phyloP scores from a whole-genome alignment of 345 rosid species.

The Psidium guajava region DNA sequence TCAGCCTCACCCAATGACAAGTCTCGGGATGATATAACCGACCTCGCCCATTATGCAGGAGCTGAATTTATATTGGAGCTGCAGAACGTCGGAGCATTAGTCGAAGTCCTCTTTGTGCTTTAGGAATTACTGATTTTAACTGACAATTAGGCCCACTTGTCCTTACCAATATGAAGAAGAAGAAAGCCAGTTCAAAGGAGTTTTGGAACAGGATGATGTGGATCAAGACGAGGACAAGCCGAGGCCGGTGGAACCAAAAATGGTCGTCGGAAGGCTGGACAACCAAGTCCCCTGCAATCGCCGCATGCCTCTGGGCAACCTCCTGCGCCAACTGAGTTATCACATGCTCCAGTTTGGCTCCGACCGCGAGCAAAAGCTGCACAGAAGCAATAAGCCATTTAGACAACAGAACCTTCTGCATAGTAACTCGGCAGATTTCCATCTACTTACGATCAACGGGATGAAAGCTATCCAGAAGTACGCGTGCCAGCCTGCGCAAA shows the following conservation, averaged over 20 bases:
- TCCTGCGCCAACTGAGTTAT: conserved; percentile 57
- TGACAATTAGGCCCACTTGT: neutral
- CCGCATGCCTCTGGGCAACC: conserved; percentile 63
- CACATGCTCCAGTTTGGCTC: conserved; percentile 69
- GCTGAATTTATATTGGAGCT: conserved; percentile 54
- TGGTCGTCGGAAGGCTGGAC: conserved; percentile 73
- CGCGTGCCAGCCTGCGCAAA: conserved; percentile 63
- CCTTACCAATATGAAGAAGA: conserved; percentile 69
- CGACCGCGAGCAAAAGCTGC: conserved; percentile 70
- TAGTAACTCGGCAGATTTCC: neutral
- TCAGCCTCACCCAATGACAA: conserved; percentile 51
- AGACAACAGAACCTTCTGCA: neutral
- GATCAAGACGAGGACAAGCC: conserved; percentile 48
- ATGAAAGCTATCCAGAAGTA: conserved; percentile 72
- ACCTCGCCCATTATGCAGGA: conserved; percentile 78
- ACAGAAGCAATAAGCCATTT: neutral
- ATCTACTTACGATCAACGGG: conserved; percentile 51
- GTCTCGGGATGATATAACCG: conserved; percentile 49
- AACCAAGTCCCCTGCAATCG: conserved; percentile 53
- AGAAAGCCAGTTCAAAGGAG: conserved; percentile 76
- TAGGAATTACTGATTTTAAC: neutral
- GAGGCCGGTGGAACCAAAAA: conserved; percentile 63
- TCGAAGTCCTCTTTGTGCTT: neutral
- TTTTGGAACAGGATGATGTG: conserved; percentile 81
- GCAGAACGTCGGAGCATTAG: neutral